These are phyloP conservation scores for Aphanomyces euteiches DNA, from an alignment of 352 stramenopile genomes.

Conservation along the genomic window DNA sequence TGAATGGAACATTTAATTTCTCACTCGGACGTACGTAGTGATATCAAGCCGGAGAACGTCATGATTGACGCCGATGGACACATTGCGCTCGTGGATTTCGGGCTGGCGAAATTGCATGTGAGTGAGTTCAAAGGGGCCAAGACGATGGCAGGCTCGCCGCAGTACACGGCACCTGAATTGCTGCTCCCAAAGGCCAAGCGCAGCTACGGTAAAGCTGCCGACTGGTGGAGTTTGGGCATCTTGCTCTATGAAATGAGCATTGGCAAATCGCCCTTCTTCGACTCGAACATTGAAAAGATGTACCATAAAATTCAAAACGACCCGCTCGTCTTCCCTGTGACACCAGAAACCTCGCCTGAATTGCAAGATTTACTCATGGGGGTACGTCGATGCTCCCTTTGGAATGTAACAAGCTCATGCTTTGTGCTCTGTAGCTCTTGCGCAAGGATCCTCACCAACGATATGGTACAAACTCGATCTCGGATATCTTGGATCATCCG, in stretches of 20 bases:
- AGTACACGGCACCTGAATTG: conserved; percentile 84
- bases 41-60: conserved; percentile 96
- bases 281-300: conserved; percentile 92
- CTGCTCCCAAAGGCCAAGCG: conserved; percentile 81
- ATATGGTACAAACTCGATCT: conserved; percentile 78
- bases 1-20: too few relatives aligned
- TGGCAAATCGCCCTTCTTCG: conserved; percentile 90
- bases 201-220: conserved; percentile 82
- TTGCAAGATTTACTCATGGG: conserved; percentile 75
- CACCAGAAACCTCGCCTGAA: conserved; percentile 59
- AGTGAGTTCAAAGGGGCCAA: conserved; percentile 85
- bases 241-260: conserved; percentile 92
- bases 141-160: conserved; percentile 82
- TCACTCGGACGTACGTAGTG: conserved; percentile 38
- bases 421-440: conserved; percentile 46
- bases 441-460: conserved; percentile 85
- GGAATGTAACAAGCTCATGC: conserved; percentile 15
- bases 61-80: conserved; percentile 95
- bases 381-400: conserved; percentile 34
- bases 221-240: conserved; percentile 89
- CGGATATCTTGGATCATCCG: conserved; percentile 75
- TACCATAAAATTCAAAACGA: conserved; percentile 91
- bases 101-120: conserved; percentile 90
- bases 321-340: conserved; percentile 70
- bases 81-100: conserved; percentile 94